These are phyloP conservation scores for Hypericum androsaemum DNA, from an alignment of 345 rosid species.

Conservation along the genomic window DNA sequence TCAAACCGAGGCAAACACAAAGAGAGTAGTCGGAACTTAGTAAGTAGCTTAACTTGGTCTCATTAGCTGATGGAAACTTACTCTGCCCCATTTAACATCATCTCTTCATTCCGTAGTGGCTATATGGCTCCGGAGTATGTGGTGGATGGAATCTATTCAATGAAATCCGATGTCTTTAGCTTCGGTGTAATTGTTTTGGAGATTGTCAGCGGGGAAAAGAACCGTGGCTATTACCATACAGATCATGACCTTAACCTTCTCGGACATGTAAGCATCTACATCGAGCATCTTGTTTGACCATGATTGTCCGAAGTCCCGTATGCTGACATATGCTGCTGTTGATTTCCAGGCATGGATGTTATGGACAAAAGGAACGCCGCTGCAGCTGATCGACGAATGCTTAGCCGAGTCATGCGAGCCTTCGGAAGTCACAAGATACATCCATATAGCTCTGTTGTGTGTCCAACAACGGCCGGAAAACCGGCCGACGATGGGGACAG, in stretches of 20 bases:
- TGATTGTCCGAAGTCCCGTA: background rate
- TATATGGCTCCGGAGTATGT: conserved; percentile 17
- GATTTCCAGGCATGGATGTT: conserved; percentile 8
- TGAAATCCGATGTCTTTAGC: conserved; percentile 14
- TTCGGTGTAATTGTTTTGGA: conserved; percentile 8
- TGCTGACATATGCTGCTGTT: background rate
- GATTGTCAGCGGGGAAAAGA: conserved; percentile 9
- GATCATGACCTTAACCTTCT: conserved; percentile 11
- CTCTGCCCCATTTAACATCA: too few species aligned
- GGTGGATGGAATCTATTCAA: conserved; percentile 7
- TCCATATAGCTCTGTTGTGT: conserved; percentile 9
- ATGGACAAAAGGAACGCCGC: conserved; percentile 1
- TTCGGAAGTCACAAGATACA: conserved; percentile 3
- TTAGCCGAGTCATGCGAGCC: background rate
- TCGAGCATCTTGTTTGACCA: too few species aligned
- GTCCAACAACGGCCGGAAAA: conserved; percentile 13
- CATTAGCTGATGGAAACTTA: too few species aligned
- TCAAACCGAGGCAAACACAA: conserved; percentile 11
- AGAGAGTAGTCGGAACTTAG: conserved; percentile 11
- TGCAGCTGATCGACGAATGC: background rate
- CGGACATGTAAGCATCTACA: conserved; percentile 3
- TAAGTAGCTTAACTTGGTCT: background rate
- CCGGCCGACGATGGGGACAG: conserved; percentile 9
- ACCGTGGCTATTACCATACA: conserved; percentile 6
- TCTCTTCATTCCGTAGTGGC: conserved; percentile 1